A percentile compares a stretch with the other conserved stretches of the same genome.
Evolutionary conservation across 345 rosid species (phyloP).

Genomic region (Sonneratia alba): DNA sequence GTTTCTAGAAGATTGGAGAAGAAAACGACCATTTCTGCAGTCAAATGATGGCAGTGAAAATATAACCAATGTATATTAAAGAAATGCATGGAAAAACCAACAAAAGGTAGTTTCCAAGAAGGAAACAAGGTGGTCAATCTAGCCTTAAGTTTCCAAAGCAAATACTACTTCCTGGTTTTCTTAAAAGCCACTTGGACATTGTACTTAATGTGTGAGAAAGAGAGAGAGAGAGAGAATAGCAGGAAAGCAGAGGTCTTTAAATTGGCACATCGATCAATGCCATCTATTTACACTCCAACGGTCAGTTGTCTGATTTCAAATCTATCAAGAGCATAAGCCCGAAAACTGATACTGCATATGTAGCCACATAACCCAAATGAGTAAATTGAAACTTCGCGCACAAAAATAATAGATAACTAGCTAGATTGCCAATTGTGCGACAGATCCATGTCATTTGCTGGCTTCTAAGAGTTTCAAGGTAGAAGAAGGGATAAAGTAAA

Average conservation of each 20-base stretch:
- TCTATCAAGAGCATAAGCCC: background rate
- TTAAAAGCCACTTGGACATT: background rate
- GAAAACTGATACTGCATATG: background rate
- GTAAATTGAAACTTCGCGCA: background rate
- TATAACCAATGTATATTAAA: background rate
- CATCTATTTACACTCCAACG: background rate
- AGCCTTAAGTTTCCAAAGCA: background rate
- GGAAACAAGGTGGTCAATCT: background rate
- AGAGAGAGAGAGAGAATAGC: background rate
- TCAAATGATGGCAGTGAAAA: slow-evolving; percentile 11
- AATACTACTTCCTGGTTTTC: background rate
- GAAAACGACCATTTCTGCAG: slow-evolving; percentile 86
- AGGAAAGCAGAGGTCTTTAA: background rate
- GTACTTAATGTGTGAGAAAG: background rate
- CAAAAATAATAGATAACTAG: background rate
- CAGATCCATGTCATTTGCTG: background rate
- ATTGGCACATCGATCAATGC: background rate
- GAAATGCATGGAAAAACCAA: background rate
- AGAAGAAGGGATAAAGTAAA: background rate
- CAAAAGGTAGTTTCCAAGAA: background rate
- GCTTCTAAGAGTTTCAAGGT: background rate
- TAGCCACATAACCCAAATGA: background rate
- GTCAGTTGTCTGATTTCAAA: background rate
- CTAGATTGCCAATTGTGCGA: background rate
- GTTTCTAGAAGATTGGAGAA: slow-evolving; percentile 65